Evolutionary conservation across 1,139 yeast genomes (phyloP), one percentile per base, ranked within the genome.

Genomic region (Kodamaea sp.): DNA sequence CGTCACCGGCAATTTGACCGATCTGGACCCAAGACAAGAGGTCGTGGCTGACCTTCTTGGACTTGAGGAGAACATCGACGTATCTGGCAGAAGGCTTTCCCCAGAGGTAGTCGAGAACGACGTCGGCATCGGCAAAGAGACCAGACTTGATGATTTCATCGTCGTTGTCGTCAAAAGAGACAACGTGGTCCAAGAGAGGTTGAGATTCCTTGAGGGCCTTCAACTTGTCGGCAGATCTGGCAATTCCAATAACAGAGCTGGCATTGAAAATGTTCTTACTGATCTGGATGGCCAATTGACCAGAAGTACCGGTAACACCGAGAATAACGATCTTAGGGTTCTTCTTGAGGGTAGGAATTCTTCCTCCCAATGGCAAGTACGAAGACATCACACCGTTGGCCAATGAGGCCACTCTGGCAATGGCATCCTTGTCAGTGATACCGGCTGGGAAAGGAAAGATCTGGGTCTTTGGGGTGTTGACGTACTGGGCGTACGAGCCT

Each of bases 291-390:
- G 53, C 50, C 24, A 50, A 26, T 22, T 34, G 42, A 5, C 56
- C 56, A 7, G 53, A 33, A 8, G 51, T 37, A 13, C 54, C 51
- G 7, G 55, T 46, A 20, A 39, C 56, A 7, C 54, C 55, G 11
- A 47, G 28, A 15, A 51, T 38, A 21, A 41, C 47, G 8, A 51
- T 34, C 1, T 44, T 39, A 18, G 42, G 28, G 22, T 35, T 35
- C 18, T 37, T 34, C n/a, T 28, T 34, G 19, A 42, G 15, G 10
- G 38, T 33, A 9, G 37, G 37, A 6, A 46, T 37, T 20, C 46
- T 23, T 13, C 43, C 39, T 15, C 30, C 29, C 28, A 45, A 36
- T 5, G 47, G 48, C 19, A 31, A 24, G 15, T 31, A 27, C 7
- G 45, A 37, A 11, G 47, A 37, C 40, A 46, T 34, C 7, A 45